Evolutionary conservation across 495 filamentous ascomycete species (phyloP), one percentile per base, ranked within the genome.

Genomic region (Penicillium goetzii): DNA sequence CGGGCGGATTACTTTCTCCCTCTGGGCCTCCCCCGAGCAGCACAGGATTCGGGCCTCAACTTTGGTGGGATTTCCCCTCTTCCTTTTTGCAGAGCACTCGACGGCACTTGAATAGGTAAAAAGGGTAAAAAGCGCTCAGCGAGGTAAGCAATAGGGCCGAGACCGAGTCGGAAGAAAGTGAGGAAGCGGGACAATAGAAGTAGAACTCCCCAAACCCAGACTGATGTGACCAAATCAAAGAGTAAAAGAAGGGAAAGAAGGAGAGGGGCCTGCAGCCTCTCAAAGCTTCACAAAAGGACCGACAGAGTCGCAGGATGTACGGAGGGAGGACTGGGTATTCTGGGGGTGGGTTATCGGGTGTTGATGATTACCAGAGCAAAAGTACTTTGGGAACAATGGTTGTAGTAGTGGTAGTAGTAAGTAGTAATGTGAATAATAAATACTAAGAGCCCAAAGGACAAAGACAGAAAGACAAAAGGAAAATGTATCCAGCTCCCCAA

Each of bases 221-320:
- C 19, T n/a, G 43, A 47, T 47, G 43, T 21, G 43, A 47, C 43
- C 43, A 47, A 47, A 47, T 11, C 19, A 60, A 50, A 45, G 26
- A 55, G 40, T 62, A 58, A 60, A 61, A 52, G 41, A 58, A 64
- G 54, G 49, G 54, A 66, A 63, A 59, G 60, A 58, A 57, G 40
- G 57, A 57, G 67, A 63, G 56, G 68, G 58, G 57, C 53, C 60
- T 49, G 43, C 58, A 41, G 47, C 47, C 47, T 51, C 25, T 62
- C 63, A 28, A 62, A 36, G 61, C 67, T 72, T 65, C 67, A 70
- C 40, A 65, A 67, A 59, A 72, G 64, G 63, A 61, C 69, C 59
- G 65, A 62, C 52, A 34, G 57, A 58, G 28, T 50, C 15, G 43
- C 59, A 57, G 64, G 56, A 60, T 64, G 60, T 69, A 65, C 66